Base-by-base conservation (phyloP, 805 yeast genomes). In the Barnettozyma wickerhamii region DNA sequence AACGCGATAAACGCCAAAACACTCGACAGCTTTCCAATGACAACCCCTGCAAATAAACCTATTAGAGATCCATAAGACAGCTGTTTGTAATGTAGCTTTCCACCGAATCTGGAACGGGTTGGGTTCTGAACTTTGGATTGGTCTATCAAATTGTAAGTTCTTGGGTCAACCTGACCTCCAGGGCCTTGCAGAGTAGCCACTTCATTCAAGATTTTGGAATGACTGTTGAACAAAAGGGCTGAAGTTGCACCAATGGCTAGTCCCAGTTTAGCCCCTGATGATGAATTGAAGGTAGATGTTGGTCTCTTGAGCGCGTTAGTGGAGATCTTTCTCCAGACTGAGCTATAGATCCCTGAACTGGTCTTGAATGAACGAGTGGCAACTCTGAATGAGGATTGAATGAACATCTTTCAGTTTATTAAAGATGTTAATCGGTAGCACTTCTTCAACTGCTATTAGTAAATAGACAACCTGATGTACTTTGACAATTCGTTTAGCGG, bases 21-120 rank as follows among this genome's bases (percentile, higher is more conserved):
- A 9, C 74, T 62, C 30, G 79, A 72, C 43, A 81, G 63, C 51
- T 78, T 79, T 7, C 85, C 85, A 18, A 72, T 69, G 14, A 79
- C 62, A 12, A 77, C 64, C 3, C 87, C 87, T 35, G 73, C 52
- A 36, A 74, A 65, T 32, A 79, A 55, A 0, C 87, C 86, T 12
- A 76, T 65, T 48, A 79, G 60, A 0, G 82, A 75, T 0, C 87
- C 87, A 48, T 78, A 61, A 15, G 82, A 70, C 46, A 80, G 62
- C 50, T 80, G 81, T 45, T 69, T 71, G 52, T 80, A 80, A 51
- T 73, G 71, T 47, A 79, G 60, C 41, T 64, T 65, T 0, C 74
- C 74, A n/a, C 66, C 66, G 40, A 75, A 51, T 45, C 59, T 52
- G 2, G 58, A 49, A 5, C 35, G 29, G 19, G 41, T 24, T 45